Evolutionary conservation across 2,329 filamentous ascomycete genomes (phyloP).

Genomic region (Nannizzia gypsea): DNA sequence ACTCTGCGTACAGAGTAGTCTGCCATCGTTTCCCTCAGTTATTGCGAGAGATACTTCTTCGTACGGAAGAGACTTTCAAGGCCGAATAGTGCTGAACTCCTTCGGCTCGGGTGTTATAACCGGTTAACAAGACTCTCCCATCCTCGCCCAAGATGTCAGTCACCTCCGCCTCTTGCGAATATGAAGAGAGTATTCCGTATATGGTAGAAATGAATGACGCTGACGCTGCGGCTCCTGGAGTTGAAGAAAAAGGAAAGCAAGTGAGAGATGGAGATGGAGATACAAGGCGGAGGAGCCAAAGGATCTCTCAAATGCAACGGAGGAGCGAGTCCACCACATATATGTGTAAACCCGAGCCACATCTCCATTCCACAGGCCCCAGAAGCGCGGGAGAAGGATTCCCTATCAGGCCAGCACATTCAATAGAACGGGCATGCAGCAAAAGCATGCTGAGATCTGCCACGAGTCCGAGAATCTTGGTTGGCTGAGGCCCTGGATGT

Average conservation of each 20-base stretch:
- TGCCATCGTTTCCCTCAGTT: background rate
- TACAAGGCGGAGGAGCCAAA: background rate
- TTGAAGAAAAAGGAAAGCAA: background rate
- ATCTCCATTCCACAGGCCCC: background rate
- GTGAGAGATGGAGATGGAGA: background rate
- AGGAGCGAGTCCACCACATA: background rate
- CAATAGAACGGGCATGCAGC: background rate
- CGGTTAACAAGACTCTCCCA: no score
- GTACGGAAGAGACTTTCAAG: no score
- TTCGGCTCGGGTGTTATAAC: no score
- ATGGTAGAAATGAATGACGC: background rate
- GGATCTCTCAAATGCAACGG: no score
- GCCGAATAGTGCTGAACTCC: background rate
- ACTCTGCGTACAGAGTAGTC: background rate
- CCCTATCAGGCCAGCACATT: background rate
- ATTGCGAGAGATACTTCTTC: background rate
- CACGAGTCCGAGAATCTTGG: background rate
- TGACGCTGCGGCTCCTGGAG: no score
- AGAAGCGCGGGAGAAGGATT: background rate
- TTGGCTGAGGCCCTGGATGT: background rate
- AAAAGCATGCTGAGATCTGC: background rate
- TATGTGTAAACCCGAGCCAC: background rate
- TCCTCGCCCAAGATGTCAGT: no score
- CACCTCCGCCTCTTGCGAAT: background rate
- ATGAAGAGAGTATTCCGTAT: background rate